Evolutionary conservation across 306 rosid genomes (phyloP).

Genomic region (apple (Malus domestica)): ASM211411v1 NC_041798.1:20814501-20815000

Average conservation of each 20-base stretch:
- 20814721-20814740: background rate
- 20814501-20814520: slow-evolving; percentile 39
- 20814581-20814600: background rate
- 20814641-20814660: slow-evolving; percentile 5
- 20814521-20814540: slow-evolving; percentile 32
- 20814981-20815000: background rate
- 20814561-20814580: background rate
- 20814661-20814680: background rate
- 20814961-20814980: background rate
- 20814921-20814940: too few relatives aligned
- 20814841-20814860: slow-evolving; percentile 21
- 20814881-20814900: background rate
- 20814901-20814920: background rate
- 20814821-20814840: background rate
- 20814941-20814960: background rate
- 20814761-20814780: slow-evolving; percentile 20
- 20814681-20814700: background rate
- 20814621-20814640: slow-evolving; percentile 9
- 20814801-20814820: background rate
- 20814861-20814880: slow-evolving; percentile 1
- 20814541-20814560: background rate
- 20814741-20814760: background rate
- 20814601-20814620: background rate
- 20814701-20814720: background rate
- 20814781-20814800: background rate